These are phyloP conservation scores for Dactylellina haptotyla DNA, from an alignment of 2,329 filamentous ascomycete genomes.

Conservation along the genomic window DNA sequence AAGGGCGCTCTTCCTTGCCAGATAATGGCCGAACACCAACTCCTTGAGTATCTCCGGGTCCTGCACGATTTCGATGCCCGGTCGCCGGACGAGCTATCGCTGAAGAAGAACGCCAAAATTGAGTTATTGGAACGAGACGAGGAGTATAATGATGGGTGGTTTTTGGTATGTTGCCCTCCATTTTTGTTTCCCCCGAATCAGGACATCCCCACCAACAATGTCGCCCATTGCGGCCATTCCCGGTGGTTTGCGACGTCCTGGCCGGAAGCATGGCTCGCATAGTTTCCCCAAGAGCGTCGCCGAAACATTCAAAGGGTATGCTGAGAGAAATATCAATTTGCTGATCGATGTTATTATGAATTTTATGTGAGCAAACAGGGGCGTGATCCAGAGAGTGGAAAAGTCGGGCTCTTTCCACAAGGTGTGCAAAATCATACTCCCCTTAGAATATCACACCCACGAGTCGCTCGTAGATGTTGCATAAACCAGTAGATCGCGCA, in stretches of 20 bases:
- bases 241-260: slow-evolving; percentile 37
- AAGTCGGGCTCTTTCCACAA: slow-evolving; percentile 83
- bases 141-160: slow-evolving; percentile 90
- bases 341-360: slow-evolving; percentile 38
- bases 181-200: slow-evolving; percentile 35
- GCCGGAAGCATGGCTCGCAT: slow-evolving; percentile 2
- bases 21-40: slow-evolving; percentile 50
- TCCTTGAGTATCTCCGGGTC: slow-evolving; percentile 55
- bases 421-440: slow-evolving; percentile 66
- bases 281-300: slow-evolving; percentile 18
- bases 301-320: slow-evolving; percentile 14
- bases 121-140: slow-evolving; percentile 86
- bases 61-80: slow-evolving; percentile 85
- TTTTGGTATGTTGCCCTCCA: slow-evolving; percentile 64
- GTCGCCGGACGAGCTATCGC: slow-evolving; percentile 89
- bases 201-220: slow-evolving; percentile 35
- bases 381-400: slow-evolving; percentile 76
- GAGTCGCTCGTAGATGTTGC: slow-evolving; percentile 38
- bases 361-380: slow-evolving; percentile 62
- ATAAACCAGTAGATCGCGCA: slow-evolving; percentile 1
- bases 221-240: slow-evolving; percentile 48
- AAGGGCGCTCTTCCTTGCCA: slow-evolving; percentile 47
- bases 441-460: slow-evolving; percentile 56
- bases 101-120: slow-evolving; percentile 84
- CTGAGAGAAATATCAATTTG: slow-evolving; percentile 47